Base-by-base conservation (phyloP, 179 eudicot species). In the Spergularia azorica region DNA sequence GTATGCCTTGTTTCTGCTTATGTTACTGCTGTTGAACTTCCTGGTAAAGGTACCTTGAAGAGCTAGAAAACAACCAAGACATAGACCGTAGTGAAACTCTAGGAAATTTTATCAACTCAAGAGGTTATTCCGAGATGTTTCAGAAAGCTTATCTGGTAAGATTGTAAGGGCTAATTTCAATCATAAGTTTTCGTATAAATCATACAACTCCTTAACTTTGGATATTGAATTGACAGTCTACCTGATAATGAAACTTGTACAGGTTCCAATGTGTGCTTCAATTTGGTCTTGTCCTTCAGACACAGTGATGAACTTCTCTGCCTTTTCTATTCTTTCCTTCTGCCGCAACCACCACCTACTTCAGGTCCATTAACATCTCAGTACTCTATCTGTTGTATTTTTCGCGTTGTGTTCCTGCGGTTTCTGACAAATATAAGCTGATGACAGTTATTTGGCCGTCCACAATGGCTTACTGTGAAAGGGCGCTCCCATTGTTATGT, bases 231-330 rank as follows among this genome's bases (percentile, higher is more conserved):
- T 58, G 63, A 16, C 63, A 58, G 63, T 16, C 9, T 14, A 5
- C 55, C 6, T 59, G 51, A 59, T 59, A 16, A n/a, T 55, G 50
- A 38, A 66, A 43, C 39, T 15, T 55, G 43, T 75, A 55, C 63
- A 95, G 99, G 82, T 95, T 70, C 99, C 99, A 2, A 84, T 93
- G 81, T 95, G 99, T 77, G 93, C 88, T 82, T 95, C 97, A 41
- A 90, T 93, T 65, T 95, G 97, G 97, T 93, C 95, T 51, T 95
- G 97, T 84, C 87, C 99, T 61, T 83, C 98, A 6, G 88, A 91
- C 67, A 88, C 87, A 77, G 95, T 91, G 65, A 87, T 89, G 95
- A 81, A 76, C 82, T 93, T 91, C 61, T 90, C 97, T 11, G 97
- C 97, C 1, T 89, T 80, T 67, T 88, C 95, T 17, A 81, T 93